phyloP scores from a whole-genome alignment of 1,284 basidiomycete genomes.

The Cutaneotrichosporon curvatum region DNA sequence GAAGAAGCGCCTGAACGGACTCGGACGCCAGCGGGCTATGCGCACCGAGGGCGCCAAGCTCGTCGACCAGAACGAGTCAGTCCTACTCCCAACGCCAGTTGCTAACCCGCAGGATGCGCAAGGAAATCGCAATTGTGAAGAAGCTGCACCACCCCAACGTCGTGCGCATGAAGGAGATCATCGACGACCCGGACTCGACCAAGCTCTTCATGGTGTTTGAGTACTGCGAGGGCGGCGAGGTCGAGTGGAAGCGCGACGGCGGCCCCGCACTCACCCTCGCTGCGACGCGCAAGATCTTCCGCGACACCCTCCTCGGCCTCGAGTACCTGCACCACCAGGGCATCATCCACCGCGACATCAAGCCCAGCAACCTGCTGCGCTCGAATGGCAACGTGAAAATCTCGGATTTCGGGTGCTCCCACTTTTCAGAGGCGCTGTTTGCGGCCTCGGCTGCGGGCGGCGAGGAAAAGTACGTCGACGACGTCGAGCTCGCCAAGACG shows the following conservation, averaged over 20 bases:
- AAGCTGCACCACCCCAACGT: conserved; percentile 87
- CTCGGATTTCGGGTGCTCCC: conserved; percentile 95
- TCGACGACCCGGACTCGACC: conserved; percentile 82
- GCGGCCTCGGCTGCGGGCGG: conserved; percentile 52
- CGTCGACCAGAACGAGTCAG: conserved; percentile 47
- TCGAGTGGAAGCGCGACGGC: conserved; percentile 70
- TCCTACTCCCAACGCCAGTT: not conserved
- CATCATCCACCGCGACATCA: conserved; percentile 99
- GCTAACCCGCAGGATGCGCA: conserved; percentile 50
- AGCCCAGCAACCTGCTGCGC: conserved; percentile 94
- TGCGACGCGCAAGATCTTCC: conserved; percentile 76
- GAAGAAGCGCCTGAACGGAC: conserved; percentile 56
- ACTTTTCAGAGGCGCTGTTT: conserved; percentile 80
- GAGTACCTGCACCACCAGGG: conserved; percentile 95
- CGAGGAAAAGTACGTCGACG: conserved; percentile 58
- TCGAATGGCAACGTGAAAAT: conserved; percentile 86
- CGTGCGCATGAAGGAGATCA: conserved; percentile 86
- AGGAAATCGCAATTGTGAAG: conserved; percentile 98
- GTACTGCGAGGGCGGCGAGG: conserved; percentile 88
- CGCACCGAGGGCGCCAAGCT: conserved; percentile 40
- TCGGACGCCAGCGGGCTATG: conserved; percentile 26
- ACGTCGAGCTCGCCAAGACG: conserved; percentile 83
- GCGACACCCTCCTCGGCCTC: conserved; percentile 86
- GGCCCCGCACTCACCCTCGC: conserved; percentile 72
- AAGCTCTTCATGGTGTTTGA: conserved; percentile 97